Evolutionary conservation across 2,329 filamentous ascomycete species (phyloP), one percentile per base, ranked within the genome.

Genomic region (Trichoderma simmonsii): DNA sequence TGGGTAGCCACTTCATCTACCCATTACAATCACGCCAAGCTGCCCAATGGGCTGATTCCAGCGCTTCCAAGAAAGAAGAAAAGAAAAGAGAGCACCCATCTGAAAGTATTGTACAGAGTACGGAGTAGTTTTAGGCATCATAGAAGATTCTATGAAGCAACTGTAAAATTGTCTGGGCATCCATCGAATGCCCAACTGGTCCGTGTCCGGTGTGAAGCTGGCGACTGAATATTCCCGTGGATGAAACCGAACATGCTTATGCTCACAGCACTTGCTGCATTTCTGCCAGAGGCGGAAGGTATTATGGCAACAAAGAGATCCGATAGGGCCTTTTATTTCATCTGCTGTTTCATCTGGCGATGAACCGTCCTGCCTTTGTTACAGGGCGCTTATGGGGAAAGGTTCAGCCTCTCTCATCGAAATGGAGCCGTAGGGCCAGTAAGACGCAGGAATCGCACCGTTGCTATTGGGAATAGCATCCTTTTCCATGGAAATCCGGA

Each of bases 181-280:
- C 39, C 54, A 15, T 67, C 24, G 34, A 59, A 21, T 59, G 51
- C 34, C 54, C 26, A 39, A 36, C 3, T 21, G 15, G 21, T 32
- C 24, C 54, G 9, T 11, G 18, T 39, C 32, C 48, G 32, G 51
- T 28, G 48, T 30, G 32, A 67, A 36, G 15, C 21, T 34, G 39
- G 48, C 32, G 32, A 34, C 28, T 28, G 28, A 28, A 28, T 28
- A 28, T 6, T 59, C 54, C 64, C 21, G 24, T 57, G 30, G 26
- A 59, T 26, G 64, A 59, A 11, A 43, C 36, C 18, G 51, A 67
- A 34, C 64, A 59, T 57, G 28, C 34, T 59, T 39, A 59, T 67
- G 64, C 32, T 14, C 34, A 59, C 64, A 67, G 51, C 64, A 59
- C 64, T 67, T 59, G 64, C 64, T 59, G 64, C 34, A n/a, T 24